Base-by-base conservation (phyloP, 2,329 filamentous ascomycete species). In the Malbranchea cinnamomea region DNA sequence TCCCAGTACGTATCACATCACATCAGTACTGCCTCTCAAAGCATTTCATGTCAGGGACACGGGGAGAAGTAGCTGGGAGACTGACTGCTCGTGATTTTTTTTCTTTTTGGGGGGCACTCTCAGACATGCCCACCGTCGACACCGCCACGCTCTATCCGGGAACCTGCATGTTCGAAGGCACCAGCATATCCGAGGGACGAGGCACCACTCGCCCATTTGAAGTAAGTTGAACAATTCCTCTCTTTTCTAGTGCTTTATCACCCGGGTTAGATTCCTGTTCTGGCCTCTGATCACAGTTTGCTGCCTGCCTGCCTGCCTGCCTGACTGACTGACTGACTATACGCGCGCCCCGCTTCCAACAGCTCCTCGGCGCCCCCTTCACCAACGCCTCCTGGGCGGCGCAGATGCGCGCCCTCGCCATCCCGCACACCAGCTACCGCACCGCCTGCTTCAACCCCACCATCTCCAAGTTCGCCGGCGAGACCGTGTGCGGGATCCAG, bases 371-470 rank as follows among this genome's bases (percentile, higher is more conserved):
- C 6, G 26, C 26, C 16, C 26, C 26, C 12, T 28, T 16, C 16
- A 28, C 26, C 12, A 17, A 28, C 26, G 26, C n/a, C 12, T 12
- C 26, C 26, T 28, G 26, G 26, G 16, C 26, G 14, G 26, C 12
- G 14, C 16, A 13, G 6, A 28, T 28, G 14, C 26, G 26, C 12
- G 8, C n/a, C 26, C 26, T 28, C 10, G 19, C 16, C 6, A 28
- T 28, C 26, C 11, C 26, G 9, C 16, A 28, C 26, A 28, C 26
- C 6, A 17, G 14, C 26, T 28, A 28, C 26, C 26, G 26, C 11
- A 13, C 26, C 12, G 26, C 26, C 26, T 28, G 26, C 16, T 28
- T 28, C 16, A 28, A 10, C 11, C 26, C 26, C n/a, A 28, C 26
- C n/a, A 18, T 16, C 13, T 28, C 12, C n/a, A 28, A 28, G 11